Evolutionary conservation across 2,329 filamentous ascomycete genomes (phyloP).

Genomic region (Fusarium setosum): DNA sequence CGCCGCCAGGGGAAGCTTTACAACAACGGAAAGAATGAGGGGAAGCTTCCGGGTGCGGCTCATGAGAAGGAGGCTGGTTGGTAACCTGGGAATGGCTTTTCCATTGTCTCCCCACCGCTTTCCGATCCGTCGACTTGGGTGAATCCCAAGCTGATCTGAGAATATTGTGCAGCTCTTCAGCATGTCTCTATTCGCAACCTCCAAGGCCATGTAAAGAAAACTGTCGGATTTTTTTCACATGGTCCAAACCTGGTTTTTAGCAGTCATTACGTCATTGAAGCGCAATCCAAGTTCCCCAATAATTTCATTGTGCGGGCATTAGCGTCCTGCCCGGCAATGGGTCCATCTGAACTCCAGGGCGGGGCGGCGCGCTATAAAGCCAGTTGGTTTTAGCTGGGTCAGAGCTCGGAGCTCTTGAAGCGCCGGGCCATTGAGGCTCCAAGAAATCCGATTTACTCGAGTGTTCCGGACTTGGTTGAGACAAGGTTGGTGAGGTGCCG

Average conservation of each 20-base stretch:
- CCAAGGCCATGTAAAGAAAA: neutral
- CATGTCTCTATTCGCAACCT: no score
- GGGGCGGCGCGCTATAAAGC: conserved; percentile 17
- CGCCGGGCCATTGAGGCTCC: conserved; percentile 10
- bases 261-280: conserved; percentile 32
- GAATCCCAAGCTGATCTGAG: no score
- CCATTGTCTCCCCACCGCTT: conserved; percentile 7
- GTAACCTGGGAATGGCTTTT: neutral
- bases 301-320: conserved; percentile 12
- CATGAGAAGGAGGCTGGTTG: conserved; percentile 4
- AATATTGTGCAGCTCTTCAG: no score
- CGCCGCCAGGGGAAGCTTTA: conserved; percentile 24
- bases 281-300: conserved; percentile 24
- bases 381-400: conserved; percentile 8
- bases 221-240: conserved; percentile 6
- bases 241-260: conserved; percentile 1
- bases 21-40: conserved; percentile 7
- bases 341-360: conserved; percentile 5
- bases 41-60: conserved; percentile 29
- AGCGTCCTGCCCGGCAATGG: conserved; percentile 4
- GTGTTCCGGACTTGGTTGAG: no score
- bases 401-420: conserved; percentile 14
- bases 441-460: no score
- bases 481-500: no score
- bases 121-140: neutral